Conservation (phyloP, 106 monocot species). For the Hemerocallis citrina region DNA sequence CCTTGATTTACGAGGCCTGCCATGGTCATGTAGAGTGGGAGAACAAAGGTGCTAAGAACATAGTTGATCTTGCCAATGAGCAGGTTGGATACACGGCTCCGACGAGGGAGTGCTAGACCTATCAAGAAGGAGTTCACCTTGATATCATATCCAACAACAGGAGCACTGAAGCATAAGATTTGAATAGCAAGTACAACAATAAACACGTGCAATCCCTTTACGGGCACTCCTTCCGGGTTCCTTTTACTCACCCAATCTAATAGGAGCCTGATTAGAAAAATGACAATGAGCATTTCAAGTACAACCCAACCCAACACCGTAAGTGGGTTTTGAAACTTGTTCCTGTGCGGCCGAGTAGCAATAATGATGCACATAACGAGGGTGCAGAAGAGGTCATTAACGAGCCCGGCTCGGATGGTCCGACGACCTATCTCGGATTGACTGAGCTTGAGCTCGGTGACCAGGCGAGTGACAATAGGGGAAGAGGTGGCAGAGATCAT, state of each 20-base stretch:
- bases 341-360: not conserved
- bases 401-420: slow-evolving; percentile 34
- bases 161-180: slow-evolving; percentile 5
- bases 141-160: slow-evolving; percentile 15
- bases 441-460: slow-evolving; percentile 69
- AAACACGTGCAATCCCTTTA: slow-evolving; percentile 42
- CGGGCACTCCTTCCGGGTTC: slow-evolving; percentile 46
- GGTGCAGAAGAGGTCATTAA: slow-evolving; percentile 49
- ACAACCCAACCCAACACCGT: not conserved
- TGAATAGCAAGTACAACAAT: slow-evolving; percentile 5
- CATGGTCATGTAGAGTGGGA: slow-evolving; percentile 35
- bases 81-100: slow-evolving; percentile 46
- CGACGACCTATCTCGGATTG: slow-evolving; percentile 51
- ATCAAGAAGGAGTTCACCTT: slow-evolving; percentile 51
- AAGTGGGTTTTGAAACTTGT: not conserved
- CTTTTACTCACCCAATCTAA: slow-evolving; percentile 27
- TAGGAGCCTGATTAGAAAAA: slow-evolving; percentile 9
- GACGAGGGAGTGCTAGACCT: slow-evolving; percentile 45
- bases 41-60: slow-evolving; percentile 25
- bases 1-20: slow-evolving; percentile 14
- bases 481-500: not conserved
- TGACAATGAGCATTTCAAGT: slow-evolving; percentile 10
- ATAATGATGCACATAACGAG: slow-evolving; percentile 13
- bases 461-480: slow-evolving; percentile 7
- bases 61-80: slow-evolving; percentile 64